Conservation (phyloP, 352 stramenopile species). For the Saprolegnia diclina region DNA sequence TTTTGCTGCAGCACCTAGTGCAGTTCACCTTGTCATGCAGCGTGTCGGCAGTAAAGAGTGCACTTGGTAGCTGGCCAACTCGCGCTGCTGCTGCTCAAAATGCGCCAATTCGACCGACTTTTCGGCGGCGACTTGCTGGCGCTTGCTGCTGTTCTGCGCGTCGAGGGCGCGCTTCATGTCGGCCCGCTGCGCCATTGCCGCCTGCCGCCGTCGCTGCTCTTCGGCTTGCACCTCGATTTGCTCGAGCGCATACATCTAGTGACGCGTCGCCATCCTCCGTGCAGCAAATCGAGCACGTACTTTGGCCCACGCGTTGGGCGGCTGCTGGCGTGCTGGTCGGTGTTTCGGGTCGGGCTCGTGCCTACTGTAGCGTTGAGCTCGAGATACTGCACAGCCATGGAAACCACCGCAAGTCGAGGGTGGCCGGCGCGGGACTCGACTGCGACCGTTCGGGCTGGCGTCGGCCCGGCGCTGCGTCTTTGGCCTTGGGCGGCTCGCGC, state of each 20-base stretch:
- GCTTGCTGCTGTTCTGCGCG: background rate
- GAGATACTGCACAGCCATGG: background rate
- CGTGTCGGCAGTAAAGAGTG: background rate
- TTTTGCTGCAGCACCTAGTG: background rate
- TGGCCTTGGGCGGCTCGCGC: background rate
- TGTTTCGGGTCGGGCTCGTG: background rate
- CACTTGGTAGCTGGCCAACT: slow-evolving; percentile 9
- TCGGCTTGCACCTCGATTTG: slow-evolving; percentile 15
- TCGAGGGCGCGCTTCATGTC: background rate
- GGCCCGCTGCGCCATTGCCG: background rate
- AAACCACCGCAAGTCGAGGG: background rate
- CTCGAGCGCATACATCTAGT: slow-evolving; percentile 25
- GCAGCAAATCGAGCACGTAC: background rate
- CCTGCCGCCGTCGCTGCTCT: background rate
- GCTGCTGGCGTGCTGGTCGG: slow-evolving; percentile 11
- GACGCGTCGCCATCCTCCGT: background rate
- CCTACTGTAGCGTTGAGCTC: background rate
- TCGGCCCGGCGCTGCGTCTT: background rate
- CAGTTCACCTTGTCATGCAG: no score
- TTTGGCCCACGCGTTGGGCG: slow-evolving; percentile 26
- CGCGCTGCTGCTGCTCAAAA: slow-evolving; percentile 17
- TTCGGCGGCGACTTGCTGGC: background rate
- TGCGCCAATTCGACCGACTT: background rate
- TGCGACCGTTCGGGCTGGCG: background rate
- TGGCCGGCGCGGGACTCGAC: background rate